phyloP scores from a whole-genome alignment of 805 yeast species.

The Martiniozyma abietophila region DNA sequence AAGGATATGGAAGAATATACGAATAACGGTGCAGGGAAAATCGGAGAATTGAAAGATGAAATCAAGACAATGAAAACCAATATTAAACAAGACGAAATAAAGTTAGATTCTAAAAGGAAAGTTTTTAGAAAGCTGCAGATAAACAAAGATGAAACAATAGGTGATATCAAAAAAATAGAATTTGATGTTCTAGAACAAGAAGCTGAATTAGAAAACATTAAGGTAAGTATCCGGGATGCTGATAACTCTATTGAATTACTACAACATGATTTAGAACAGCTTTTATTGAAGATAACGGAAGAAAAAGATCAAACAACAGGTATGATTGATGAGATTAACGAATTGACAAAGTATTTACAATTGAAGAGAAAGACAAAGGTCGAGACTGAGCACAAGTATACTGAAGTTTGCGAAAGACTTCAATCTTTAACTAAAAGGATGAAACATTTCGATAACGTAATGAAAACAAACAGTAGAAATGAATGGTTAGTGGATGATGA shows the following conservation, averaged over 20 bases:
- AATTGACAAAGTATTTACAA: constrained; percentile 37
- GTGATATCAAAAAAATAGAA: constrained; percentile 41
- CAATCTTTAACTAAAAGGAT: constrained; percentile 25
- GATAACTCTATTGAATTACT: constrained; percentile 24
- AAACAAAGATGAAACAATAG: constrained; percentile 57
- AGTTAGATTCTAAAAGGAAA: constrained; percentile 39
- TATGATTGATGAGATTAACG: constrained; percentile 67
- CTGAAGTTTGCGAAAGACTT: constrained; percentile 25
- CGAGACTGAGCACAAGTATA: constrained; percentile 36
- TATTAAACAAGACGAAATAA: constrained; percentile 28
- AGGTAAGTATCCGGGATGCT: constrained; percentile 18
- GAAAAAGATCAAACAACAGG: constrained; percentile 56
- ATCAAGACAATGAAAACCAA: constrained; percentile 32
- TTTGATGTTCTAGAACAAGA: constrained; percentile 33
- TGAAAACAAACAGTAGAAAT: background rate
- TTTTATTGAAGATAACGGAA: constrained; percentile 33
- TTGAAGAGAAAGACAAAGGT: constrained; percentile 41
- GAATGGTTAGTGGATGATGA: constrained; percentile 51
- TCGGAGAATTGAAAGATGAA: constrained; percentile 53
- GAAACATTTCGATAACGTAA: constrained; percentile 23
- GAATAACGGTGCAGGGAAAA: constrained; percentile 69
- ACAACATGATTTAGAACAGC: constrained; percentile 19
- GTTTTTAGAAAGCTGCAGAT: constrained; percentile 55
- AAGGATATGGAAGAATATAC: constrained; percentile 77
- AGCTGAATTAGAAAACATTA: constrained; percentile 27